Conservation (phyloP, 2,329 filamentous ascomycete species). For the Neurospora crassa region DNA sequence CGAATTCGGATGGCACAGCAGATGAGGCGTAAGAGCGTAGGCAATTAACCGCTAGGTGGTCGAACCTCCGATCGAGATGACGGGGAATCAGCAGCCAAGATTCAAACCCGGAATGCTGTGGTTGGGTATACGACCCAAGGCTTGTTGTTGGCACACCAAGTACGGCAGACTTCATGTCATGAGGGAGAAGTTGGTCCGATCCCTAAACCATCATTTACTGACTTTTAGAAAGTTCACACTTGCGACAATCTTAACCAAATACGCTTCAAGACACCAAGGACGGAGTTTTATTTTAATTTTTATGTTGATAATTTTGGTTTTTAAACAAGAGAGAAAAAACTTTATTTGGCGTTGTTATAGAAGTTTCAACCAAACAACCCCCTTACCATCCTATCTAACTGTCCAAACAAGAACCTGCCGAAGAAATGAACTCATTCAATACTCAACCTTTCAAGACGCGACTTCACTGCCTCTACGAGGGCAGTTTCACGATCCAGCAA, state of each 20-base stretch:
- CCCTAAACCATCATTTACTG: neutral
- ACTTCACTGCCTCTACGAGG: constrained; percentile 56
- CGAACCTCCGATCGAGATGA: neutral
- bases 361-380: neutral
- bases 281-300: too few species aligned
- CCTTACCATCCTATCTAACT: neutral
- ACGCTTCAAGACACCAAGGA: neutral
- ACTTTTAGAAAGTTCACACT: neutral
- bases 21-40: neutral
- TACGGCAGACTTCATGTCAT: neutral
- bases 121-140: neutral
- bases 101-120: neutral
- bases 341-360: neutral
- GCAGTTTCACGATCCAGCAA: constrained; percentile 58
- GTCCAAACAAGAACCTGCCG: neutral
- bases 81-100: neutral
- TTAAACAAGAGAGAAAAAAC: too few species aligned
- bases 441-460: constrained; percentile 49
- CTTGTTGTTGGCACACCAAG: neutral
- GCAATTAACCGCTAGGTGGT: neutral
- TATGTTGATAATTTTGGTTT: too few species aligned
- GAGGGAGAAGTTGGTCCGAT: neutral
- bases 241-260: neutral
- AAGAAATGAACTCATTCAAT: constrained; percentile 16
- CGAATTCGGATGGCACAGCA: neutral